A percentile compares a stretch with the other conserved stretches of the same genome.
Evolutionary conservation across 805 yeast genomes (phyloP).

Genomic region (Kuraishia floccosa): DNA sequence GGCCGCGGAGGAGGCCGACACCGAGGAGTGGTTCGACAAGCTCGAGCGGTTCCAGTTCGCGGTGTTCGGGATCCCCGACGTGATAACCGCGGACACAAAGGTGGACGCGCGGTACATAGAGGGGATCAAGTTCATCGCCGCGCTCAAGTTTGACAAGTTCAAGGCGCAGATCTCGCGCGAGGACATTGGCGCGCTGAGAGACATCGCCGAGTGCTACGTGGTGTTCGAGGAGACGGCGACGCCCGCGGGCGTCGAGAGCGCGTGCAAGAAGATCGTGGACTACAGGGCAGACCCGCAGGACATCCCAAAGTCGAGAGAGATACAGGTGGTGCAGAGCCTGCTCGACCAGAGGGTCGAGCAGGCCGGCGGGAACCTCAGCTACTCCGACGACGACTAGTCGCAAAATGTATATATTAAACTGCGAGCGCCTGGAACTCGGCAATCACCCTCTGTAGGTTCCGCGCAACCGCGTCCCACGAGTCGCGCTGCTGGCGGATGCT

Average conservation of each 20-base stretch:
- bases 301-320: constrained; percentile 22
- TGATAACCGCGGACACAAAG: constrained; percentile 42
- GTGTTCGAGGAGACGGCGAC: constrained; percentile 24
- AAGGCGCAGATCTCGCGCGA: constrained; percentile 17
- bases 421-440: neutral
- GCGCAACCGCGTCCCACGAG: constrained; percentile 2
- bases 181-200: constrained; percentile 31
- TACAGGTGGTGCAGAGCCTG: constrained; percentile 21
- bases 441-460: neutral
- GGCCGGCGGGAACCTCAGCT: neutral
- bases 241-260: constrained; percentile 20
- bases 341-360: constrained; percentile 14
- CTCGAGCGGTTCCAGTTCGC: constrained; percentile 75
- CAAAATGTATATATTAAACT: neutral
- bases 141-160: constrained; percentile 42
- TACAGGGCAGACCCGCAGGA: constrained; percentile 18
- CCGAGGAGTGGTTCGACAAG: constrained; percentile 49
- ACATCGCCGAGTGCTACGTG: constrained; percentile 22
- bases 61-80: constrained; percentile 73
- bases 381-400: neutral
- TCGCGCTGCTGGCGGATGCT: neutral
- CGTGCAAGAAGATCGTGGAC: constrained; percentile 20
- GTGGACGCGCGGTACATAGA: constrained; percentile 49
- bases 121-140: constrained; percentile 63
- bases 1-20: constrained; percentile 39